Percentiles rank a stretch among this genome's conserved stretches.
Conservation (phyloP, 495 filamentous ascomycete genomes). For the Xylona heveae region DNA sequence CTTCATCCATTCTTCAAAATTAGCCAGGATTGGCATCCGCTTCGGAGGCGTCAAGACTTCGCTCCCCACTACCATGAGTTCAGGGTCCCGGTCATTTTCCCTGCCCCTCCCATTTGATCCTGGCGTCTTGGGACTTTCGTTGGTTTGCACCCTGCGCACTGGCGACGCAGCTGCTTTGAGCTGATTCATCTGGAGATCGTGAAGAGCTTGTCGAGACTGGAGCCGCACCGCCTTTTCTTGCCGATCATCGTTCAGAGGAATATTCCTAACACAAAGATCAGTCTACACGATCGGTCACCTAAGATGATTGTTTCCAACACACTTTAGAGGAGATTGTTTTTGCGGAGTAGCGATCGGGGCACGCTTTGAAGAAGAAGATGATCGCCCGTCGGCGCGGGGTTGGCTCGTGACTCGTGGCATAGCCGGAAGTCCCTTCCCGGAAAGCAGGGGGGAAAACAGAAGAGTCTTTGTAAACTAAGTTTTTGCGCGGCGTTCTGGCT, state of each 20-base stretch:
- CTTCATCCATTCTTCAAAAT: conserved; percentile 99
- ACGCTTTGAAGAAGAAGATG: too few species aligned
- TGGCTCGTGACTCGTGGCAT: conserved; percentile 6
- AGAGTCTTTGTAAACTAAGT: too few species aligned
- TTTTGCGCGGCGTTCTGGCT: too few species aligned
- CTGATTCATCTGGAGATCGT: conserved; percentile 81
- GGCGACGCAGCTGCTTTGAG: conserved; percentile 82
- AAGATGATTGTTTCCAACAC: too few species aligned
- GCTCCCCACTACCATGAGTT: conserved; percentile 34
- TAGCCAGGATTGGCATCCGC: conserved; percentile 83
- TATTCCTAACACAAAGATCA: too few species aligned
- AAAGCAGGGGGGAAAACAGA: too few species aligned
- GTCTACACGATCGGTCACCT: too few species aligned
- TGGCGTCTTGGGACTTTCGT: conserved; percentile 46
- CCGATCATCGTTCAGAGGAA: conserved; percentile 90
- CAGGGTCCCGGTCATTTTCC: conserved; percentile 40
- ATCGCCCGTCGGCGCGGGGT: conserved; percentile 1
- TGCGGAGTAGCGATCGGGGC: conserved; percentile 1
- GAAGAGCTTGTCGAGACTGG: conserved; percentile 69
- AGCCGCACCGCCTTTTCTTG: conserved; percentile 76
- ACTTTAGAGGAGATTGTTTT: conserved; percentile 3
- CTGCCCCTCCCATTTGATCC: conserved; percentile 28
- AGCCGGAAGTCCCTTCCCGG: too few species aligned
- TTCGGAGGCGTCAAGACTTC: conserved; percentile 84
- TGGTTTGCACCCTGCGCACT: conserved; percentile 43